A percentile compares a stretch with the other conserved stretches of the same genome.
Conservation (phyloP, 148 eudicot species). For the Rhododendron ovatum region DNA sequence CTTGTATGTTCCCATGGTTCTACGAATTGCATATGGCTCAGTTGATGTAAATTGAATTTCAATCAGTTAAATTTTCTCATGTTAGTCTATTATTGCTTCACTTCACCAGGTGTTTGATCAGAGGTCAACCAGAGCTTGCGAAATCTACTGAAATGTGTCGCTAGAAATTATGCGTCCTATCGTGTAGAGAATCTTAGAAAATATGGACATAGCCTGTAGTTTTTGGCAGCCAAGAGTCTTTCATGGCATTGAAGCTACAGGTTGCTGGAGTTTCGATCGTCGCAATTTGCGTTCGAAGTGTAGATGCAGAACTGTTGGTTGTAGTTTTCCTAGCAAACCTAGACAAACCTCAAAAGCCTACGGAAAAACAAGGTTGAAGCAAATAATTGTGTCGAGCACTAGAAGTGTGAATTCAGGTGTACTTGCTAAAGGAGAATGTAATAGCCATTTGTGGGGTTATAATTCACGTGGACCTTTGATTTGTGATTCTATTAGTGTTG, state of each 20-base stretch:
- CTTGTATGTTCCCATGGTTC: background rate
- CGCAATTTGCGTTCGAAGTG: constrained; percentile 23
- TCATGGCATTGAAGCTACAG: constrained; percentile 33
- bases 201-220: constrained; percentile 60
- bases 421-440: constrained; percentile 21
- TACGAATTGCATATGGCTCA: background rate
- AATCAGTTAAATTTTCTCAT: background rate
- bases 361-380: constrained; percentile 39
- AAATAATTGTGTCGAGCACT: constrained; percentile 13
- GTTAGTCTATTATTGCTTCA: background rate
- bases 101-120: constrained; percentile 24
- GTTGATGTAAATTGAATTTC: background rate
- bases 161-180: background rate
- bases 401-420: constrained; percentile 10
- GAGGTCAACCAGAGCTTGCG: constrained; percentile 25
- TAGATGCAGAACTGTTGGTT: constrained; percentile 25
- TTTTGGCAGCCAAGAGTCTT: constrained; percentile 47
- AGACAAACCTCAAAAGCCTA: constrained; percentile 23
- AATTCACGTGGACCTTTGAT: constrained; percentile 17
- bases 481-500: constrained; percentile 14
- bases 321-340: constrained; percentile 28
- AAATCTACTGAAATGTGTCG: background rate
- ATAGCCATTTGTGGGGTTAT: constrained; percentile 22
- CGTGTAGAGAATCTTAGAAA: background rate
- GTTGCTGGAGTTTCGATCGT: constrained; percentile 30